These are phyloP conservation scores for Brassica rapa DNA, from an alignment of 345 rosid species.

Conservation along the genomic window DNA sequence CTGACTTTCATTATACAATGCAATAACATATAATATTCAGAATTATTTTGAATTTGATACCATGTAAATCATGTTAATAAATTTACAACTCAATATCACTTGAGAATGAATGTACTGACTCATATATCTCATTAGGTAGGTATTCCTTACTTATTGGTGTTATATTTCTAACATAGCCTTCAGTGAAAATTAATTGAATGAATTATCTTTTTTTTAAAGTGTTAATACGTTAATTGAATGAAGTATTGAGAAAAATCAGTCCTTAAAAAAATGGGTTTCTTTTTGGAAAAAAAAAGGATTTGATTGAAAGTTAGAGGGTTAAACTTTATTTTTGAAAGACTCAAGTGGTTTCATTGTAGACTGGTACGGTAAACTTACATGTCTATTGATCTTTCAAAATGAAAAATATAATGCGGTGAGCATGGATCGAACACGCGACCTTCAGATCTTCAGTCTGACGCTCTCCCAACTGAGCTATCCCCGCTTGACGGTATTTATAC, in stretches of 20 bases:
- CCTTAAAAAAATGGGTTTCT: not conserved
- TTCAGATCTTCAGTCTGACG: constrained; percentile 80
- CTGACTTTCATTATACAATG: not conserved
- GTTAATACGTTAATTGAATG: not conserved
- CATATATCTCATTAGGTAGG: not conserved
- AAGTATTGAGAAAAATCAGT: not conserved
- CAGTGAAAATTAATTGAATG: not conserved
- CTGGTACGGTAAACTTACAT: not conserved
- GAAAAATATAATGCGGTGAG: constrained; percentile 49
- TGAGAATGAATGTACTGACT: not conserved
- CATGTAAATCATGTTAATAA: not conserved
- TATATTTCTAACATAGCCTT: not conserved
- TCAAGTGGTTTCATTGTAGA: not conserved
- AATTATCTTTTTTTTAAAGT: not conserved
- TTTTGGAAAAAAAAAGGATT: too few relatives aligned
- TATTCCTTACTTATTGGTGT: not conserved
- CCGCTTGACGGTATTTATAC: constrained; percentile 23
- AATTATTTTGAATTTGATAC: not conserved
- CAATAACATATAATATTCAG: not conserved
- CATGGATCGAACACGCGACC: constrained; percentile 76
- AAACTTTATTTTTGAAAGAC: not conserved
- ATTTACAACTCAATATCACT: not conserved
- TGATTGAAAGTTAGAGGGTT: too few relatives aligned
- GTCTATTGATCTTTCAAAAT: not conserved
- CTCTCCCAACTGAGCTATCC: constrained; percentile 99